Evolutionary conservation across 495 filamentous ascomycete genomes (phyloP), one percentile per base, ranked within the genome.

Genomic region (Lophiostoma macrostomum): DNA sequence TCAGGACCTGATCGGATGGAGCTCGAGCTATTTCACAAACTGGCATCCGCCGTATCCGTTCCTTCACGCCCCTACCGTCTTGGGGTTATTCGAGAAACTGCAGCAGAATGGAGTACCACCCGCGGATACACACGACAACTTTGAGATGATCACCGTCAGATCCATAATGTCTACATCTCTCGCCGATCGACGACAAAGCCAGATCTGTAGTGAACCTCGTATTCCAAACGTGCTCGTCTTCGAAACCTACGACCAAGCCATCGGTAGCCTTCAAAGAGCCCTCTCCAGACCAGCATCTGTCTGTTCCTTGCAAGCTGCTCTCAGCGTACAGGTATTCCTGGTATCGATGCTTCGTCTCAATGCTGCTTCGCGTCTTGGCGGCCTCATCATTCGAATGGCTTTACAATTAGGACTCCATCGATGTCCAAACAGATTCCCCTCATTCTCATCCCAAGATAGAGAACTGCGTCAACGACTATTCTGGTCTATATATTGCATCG

Each of bases 31-130:
- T 51, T 78, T 78, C 58, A 64, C 71, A 13, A 63, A 69, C 31
- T 78, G 75, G 75, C 74, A 78, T 60, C 72, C 71, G 0, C 64
- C 72, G 12, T 76, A 74, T 37, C 75, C 75, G 1, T 74, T 71
- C 45, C 53, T 76, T 4, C 71, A 74, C 44, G 74, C 69, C 0
- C 73, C 75, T 10, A 60, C 66, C 5, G 58, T 76, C 22, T 66
- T 78, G 18, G 63, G 62, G 22, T 29, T 60, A 0, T 65, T 78
- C 28, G 72, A 74, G 47, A 58, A 46, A 32, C 25, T 56, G n/a
- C 10, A 47, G 70, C 12, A 61, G 13, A 39, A 63, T 24, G 71
- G 68, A 1, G 12, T 66, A 0, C 40, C 5, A 4, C 5, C 5
- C 14, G 10, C 5, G 4, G 6, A 5, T 6, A 23, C 32, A 4